phyloP scores from a whole-genome alignment of 768 basidiomycete species.

The Amanita inopinata region DNA sequence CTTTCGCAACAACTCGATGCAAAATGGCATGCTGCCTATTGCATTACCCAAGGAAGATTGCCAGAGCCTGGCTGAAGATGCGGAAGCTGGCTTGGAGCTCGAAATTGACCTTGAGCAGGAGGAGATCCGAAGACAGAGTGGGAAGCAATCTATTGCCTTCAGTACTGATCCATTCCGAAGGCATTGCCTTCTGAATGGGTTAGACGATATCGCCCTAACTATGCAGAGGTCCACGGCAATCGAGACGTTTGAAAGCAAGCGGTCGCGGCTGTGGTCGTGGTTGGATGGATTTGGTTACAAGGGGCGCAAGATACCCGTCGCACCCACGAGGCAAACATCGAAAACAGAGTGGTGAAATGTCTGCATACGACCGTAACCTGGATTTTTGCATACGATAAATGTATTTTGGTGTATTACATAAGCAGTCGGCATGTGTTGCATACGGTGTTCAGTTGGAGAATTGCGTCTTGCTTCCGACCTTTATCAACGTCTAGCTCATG shows the following conservation, averaged over 20 bases:
- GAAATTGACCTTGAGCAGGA: slow-evolving; percentile 80
- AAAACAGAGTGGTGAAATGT: slow-evolving; percentile 66
- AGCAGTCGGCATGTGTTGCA: neutral
- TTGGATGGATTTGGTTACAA: slow-evolving; percentile 91
- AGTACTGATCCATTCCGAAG: slow-evolving; percentile 83
- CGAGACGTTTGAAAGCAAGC: slow-evolving; percentile 64
- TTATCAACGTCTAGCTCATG: neutral
- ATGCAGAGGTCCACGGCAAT: slow-evolving; percentile 73
- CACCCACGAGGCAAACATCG: slow-evolving; percentile 26
- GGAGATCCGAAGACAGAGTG: slow-evolving; percentile 67
- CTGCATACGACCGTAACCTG: too few relatives aligned
- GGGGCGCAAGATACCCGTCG: slow-evolving; percentile 62
- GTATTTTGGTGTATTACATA: neutral
- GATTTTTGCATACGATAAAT: too few relatives aligned
- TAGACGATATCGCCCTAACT: slow-evolving; percentile 95
- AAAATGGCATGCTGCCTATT: slow-evolving; percentile 88
- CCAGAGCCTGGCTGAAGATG: slow-evolving; percentile 64
- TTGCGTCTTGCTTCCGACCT: neutral
- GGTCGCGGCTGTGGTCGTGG: slow-evolving; percentile 88
- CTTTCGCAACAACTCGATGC: slow-evolving; percentile 83
- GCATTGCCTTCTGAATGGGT: slow-evolving; percentile 88
- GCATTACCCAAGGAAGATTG: slow-evolving; percentile 63
- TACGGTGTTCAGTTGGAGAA: neutral
- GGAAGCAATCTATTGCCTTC: slow-evolving; percentile 67
- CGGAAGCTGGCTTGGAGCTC: slow-evolving; percentile 62